Evolutionary conservation across 176 grass and related monocot genomes (phyloP).

Genomic region (Zea luxurians): DNA sequence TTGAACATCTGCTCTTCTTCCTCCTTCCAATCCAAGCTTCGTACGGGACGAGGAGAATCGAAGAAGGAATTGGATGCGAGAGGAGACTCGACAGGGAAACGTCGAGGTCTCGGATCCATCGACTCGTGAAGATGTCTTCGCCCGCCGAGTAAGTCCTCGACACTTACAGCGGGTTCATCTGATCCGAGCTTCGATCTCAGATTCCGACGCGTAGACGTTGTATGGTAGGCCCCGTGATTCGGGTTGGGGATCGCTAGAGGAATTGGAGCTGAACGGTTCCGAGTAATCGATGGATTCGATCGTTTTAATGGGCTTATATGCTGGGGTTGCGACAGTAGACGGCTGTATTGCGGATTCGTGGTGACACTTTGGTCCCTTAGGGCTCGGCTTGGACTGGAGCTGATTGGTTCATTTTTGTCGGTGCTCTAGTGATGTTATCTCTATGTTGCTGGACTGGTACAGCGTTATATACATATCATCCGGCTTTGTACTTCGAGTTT

Average conservation of each 20-base stretch:
- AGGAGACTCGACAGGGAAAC: not conserved
- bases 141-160: conserved; percentile 65
- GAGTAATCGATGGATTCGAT: not conserved
- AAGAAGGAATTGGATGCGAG: not conserved
- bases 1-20: not conserved
- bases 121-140: conserved; percentile 54
- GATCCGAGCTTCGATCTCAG: not conserved
- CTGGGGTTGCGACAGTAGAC: not conserved
- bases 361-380: not conserved
- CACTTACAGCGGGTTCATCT: not conserved
- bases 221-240: not conserved
- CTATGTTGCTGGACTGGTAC: not conserved
- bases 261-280: not conserved
- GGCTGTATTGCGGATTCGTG: not conserved
- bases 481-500: not conserved
- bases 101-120: conserved; percentile 18
- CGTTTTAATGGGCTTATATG: not conserved
- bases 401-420: not conserved
- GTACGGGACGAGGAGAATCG: not conserved
- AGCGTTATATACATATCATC: not conserved
- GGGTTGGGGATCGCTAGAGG: not conserved
- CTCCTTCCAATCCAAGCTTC: not conserved
- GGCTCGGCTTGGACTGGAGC: conserved; percentile 4
- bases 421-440: not conserved
- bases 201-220: conserved; percentile 6